Evolutionary conservation across 2,329 filamentous ascomycete genomes (phyloP).

Genomic region (Aspergillus piperis): DNA sequence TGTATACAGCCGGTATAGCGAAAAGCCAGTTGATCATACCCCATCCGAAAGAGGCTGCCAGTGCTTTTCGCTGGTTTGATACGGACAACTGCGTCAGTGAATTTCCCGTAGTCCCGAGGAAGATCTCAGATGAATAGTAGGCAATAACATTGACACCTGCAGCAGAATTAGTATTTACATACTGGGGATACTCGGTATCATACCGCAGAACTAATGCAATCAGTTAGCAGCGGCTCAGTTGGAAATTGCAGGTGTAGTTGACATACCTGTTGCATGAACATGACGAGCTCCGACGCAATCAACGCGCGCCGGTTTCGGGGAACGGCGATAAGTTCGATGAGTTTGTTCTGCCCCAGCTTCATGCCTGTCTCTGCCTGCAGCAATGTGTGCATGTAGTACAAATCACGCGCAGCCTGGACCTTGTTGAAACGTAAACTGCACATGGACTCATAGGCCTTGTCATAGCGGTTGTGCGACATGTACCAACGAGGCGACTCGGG

Average conservation of each 20-base stretch:
- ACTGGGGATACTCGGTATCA: not conserved
- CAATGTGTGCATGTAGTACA: constrained; percentile 54
- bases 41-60: constrained; percentile 61
- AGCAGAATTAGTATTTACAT: not conserved
- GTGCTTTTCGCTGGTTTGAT: constrained; percentile 52
- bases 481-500: constrained; percentile 55
- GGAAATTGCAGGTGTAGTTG: too few relatives aligned
- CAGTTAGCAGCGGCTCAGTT: not conserved
- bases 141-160: constrained; percentile 54
- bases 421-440: constrained; percentile 46
- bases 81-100: constrained; percentile 24
- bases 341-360: constrained; percentile 51
- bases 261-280: constrained; percentile 65
- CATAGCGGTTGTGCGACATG: constrained; percentile 46
- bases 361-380: constrained; percentile 62
- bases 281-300: constrained; percentile 62
- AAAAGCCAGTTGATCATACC: constrained; percentile 67
- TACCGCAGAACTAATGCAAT: constrained; percentile 44
- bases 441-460: constrained; percentile 46
- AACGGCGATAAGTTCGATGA: constrained; percentile 61
- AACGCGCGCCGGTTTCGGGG: constrained; percentile 64
- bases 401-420: constrained; percentile 47
- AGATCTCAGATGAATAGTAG: constrained; percentile 64
- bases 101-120: constrained; percentile 47
- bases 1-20: constrained; percentile 64